Evolutionary conservation across 1,284 basidiomycete species (phyloP).

Genomic region (Malassezia obtusa): DNA sequence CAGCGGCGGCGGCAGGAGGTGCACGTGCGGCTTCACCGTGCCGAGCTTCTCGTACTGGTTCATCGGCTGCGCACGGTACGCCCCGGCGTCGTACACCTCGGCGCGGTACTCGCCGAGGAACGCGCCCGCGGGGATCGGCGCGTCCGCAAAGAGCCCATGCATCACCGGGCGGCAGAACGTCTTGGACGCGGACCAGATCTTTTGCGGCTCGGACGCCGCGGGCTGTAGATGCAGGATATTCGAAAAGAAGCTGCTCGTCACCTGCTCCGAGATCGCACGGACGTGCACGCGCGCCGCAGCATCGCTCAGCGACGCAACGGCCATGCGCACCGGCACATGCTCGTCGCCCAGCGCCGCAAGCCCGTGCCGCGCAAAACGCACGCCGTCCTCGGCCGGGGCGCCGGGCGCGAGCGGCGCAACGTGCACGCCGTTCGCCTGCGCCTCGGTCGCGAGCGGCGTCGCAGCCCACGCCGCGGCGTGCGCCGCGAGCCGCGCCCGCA

Average conservation of each 20-base stretch:
- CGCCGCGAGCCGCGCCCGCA: constrained; percentile 18
- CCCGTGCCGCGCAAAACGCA: constrained; percentile 6
- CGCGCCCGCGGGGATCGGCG: constrained; percentile 46
- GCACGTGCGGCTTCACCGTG: constrained; percentile 60
- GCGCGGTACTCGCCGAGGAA: constrained; percentile 49
- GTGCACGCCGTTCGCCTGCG: not conserved
- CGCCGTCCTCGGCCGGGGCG: not conserved
- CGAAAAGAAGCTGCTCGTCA: constrained; percentile 34
- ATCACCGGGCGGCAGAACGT: constrained; percentile 49
- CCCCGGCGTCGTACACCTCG: constrained; percentile 43
- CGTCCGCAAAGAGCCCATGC: constrained; percentile 50
- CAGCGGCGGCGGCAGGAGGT: constrained; percentile 68
- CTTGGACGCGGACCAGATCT: constrained; percentile 49
- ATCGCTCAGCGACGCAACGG: constrained; percentile 20
- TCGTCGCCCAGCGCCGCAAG: constrained; percentile 34
- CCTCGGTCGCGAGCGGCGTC: not conserved
- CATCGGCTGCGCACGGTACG: constrained; percentile 51
- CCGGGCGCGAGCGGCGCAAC: not conserved
- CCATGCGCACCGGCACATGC: constrained; percentile 32
- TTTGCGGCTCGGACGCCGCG: constrained; percentile 29
- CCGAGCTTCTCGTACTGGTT: constrained; percentile 55
- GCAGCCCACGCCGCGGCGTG: not conserved
- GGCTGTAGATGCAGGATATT: constrained; percentile 28
- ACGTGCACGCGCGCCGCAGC: constrained; percentile 28
- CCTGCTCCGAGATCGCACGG: constrained; percentile 41